Percentiles rank a stretch among this genome's conserved stretches.
phyloP scores from a whole-genome alignment of 148 eudicot genomes.

The Chenopodium album region DNA sequence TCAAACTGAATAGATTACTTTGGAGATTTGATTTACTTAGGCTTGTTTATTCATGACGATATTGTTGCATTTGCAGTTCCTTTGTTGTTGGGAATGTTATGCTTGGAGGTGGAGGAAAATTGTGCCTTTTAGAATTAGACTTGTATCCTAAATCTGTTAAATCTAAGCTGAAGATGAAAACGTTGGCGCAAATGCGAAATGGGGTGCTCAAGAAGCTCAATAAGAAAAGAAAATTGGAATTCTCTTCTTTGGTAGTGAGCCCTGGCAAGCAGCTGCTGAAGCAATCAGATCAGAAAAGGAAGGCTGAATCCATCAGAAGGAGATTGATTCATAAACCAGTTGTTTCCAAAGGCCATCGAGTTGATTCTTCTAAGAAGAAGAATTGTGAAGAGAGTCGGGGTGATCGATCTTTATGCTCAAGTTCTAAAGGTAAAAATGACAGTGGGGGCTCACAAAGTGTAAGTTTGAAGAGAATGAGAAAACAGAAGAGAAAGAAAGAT shows the following conservation, averaged over 20 bases:
- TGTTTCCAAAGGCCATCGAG: neutral
- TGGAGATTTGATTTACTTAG: neutral
- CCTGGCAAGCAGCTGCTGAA: conserved; percentile 21
- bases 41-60: neutral
- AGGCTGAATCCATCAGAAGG: conserved; percentile 9
- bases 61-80: conserved; percentile 3
- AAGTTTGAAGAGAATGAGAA: conserved; percentile 44
- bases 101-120: neutral
- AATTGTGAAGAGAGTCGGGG: conserved; percentile 19
- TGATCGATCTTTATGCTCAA: conserved; percentile 17
- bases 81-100: conserved; percentile 8
- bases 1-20: neutral
- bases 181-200: conserved; percentile 30
- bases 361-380: conserved; percentile 10
- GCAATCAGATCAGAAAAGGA: conserved; percentile 17
- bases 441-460: conserved; percentile 15
- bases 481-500: conserved; percentile 43
- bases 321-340: conserved; percentile 24
- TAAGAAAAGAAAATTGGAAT: conserved; percentile 19
- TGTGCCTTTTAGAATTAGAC: neutral
- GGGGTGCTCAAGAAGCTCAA: conserved; percentile 23
- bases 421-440: conserved; percentile 22
- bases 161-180: conserved; percentile 25
- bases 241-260: conserved; percentile 13
- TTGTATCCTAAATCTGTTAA: neutral